Evolutionary conservation across 1,284 basidiomycete genomes (phyloP), one percentile per base, ranked within the genome.

Genomic region (Microbotryomycetes sp.): DNA sequence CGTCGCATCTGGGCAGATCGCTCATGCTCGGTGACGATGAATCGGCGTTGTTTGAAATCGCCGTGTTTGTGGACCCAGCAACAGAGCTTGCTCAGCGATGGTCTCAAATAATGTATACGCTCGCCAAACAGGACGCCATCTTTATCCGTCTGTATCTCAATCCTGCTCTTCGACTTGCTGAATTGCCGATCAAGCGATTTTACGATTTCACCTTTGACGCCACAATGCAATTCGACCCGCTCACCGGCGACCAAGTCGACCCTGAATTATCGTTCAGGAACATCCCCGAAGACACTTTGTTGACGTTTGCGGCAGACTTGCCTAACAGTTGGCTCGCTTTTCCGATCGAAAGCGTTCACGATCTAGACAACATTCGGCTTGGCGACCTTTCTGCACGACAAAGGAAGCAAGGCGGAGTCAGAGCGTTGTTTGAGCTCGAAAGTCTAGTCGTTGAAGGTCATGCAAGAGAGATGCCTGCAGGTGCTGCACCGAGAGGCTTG

Each of bases 311-410:
- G 3, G 86, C 97, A 81, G 91, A 97, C 59, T 85, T 91, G 1
- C 89, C 89, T 3, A 81, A 85, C 1, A 83, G 92, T 0, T 97
- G 94, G 92, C 82, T 97, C 21, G 89, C 92, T 16, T 87, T 91
- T 52, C 92, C 94, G 0, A 83, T 83, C 24, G 85, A 91, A 71
- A 89, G 92, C 0, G 79, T 88, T 0, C 90, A 96, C 68, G 94
- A 98, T 74, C 83, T 98, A 26, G 96, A 98, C 78, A 98, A 98
- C 73, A 88, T 98, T 59, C 87, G 92, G 47, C 82, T 97, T 6
- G 80, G 81, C 4, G 81, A 83, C 45, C 78, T 92, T 3, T 79
- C 82, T 2, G 75, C 78, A 0, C 23, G 29, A 27, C 6, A 29
- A 21, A 55, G 56, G 21, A 23, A 18, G 1, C 75, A 67, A 0